Percentiles rank a stretch among this genome's conserved stretches.
Conservation (phyloP, 2,329 filamentous ascomycete genomes). For the Escovopsis sp. region DNA sequence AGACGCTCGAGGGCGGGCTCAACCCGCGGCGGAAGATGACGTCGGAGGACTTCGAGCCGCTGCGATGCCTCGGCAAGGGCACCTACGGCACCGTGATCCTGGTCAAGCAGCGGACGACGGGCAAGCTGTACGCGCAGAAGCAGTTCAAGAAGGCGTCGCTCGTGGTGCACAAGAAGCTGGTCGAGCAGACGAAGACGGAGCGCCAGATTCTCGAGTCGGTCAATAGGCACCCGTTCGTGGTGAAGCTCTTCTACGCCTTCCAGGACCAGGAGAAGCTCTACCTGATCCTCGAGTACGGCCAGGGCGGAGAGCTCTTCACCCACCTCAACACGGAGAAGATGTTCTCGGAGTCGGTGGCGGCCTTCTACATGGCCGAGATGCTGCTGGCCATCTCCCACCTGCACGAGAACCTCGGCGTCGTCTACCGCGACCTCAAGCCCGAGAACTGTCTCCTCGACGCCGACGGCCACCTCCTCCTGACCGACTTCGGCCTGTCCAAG, state of each 20-base stretch:
- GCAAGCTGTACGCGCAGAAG: conserved; percentile 89
- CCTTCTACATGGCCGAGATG: conserved; percentile 99
- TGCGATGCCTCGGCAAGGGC: conserved; percentile 89
- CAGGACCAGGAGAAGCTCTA: conserved; percentile 97
- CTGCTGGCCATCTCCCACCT: conserved; percentile 85
- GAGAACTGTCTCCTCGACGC: conserved; percentile 91
- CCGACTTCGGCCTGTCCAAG: conserved; percentile 94
- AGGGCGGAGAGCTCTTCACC: conserved; percentile 93
- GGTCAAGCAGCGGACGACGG: conserved; percentile 77
- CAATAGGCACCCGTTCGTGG: conserved; percentile 92
- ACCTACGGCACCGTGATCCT: conserved; percentile 90
- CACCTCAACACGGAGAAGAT: conserved; percentile 87
- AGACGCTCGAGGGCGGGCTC: conserved; percentile 37
- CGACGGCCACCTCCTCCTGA: conserved; percentile 83
- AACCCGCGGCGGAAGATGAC: conserved; percentile 66
- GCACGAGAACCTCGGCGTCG: conserved; percentile 79
- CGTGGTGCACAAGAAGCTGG: conserved; percentile 84
- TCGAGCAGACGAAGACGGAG: conserved; percentile 97
- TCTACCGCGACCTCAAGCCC: conserved; percentile 94
- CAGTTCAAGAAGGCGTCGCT: conserved; percentile 96
- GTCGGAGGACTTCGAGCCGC: conserved; percentile 73
- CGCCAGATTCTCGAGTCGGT: conserved; percentile 88
- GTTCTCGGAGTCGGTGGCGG: conserved; percentile 77
- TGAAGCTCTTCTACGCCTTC: conserved; percentile 96
- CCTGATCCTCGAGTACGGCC: conserved; percentile 90